Evolutionary conservation across 108 stramenopile genomes (phyloP), one percentile per base, ranked within the genome.

Genomic region (Discostella pseudostelligera): DNA sequence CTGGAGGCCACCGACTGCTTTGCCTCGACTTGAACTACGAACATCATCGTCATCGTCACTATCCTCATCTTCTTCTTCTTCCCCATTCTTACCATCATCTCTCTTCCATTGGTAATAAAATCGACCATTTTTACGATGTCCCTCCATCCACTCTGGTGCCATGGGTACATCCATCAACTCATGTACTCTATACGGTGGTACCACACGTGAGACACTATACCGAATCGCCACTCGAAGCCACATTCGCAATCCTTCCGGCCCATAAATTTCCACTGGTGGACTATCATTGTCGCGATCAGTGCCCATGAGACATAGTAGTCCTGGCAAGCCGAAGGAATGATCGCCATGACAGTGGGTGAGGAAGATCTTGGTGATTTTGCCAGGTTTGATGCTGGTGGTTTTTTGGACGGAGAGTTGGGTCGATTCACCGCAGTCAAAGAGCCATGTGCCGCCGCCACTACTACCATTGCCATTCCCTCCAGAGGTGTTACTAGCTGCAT

Each of bases 351-450:
- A 85, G 74, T 98, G 97, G 0, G 97, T 96, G 26, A 97, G 48
- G 81, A 98, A 98, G 36, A 98, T 97, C 53, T 87, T 87, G 7
- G 80, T 78, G 12, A 95, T 86, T 55, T 88, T 92, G 29, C 88
- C 81, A 1, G 92, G 87, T 56, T 76, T 76, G 12, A 97, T 51
- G 26, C 80, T 79, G 13, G 76, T 37, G 0, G 92, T 89, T 49
- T 73, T 70, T 67, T 94, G 89, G 25, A 90, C 66, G 56, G 84
- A 84, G 3, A 86, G 80, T 76, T 97, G 97, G 10, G 96, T 96
- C 21, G 89, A 81, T 75, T 98, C 97, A 8, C 97, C 97, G 65
- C 85, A 88, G 69, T 98, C 97, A 73, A 98, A 98, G n/a, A 98
- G 57, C 93, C 90, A 96, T 8, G 89, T 88, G 6, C 87, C 87